Conservation (phyloP, 257 asterid species). For the Echites panduratus region DNA sequence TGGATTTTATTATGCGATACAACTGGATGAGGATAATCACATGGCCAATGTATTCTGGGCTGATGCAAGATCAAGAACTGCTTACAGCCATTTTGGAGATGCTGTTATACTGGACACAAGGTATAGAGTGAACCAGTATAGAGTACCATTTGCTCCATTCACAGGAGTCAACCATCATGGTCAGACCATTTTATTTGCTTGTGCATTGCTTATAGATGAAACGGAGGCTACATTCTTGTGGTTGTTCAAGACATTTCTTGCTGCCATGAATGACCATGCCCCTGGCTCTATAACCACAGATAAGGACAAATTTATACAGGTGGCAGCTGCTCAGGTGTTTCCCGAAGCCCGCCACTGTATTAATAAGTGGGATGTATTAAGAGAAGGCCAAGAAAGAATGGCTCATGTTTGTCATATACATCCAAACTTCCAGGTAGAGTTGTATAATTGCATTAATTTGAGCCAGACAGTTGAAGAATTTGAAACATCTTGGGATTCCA, state of each 20-base stretch:
- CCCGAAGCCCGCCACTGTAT: slow-evolving; percentile 65
- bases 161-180: slow-evolving; percentile 97
- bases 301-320: slow-evolving; percentile 51
- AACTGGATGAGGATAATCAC: slow-evolving; percentile 81
- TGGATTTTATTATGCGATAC: slow-evolving; percentile 90
- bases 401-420: slow-evolving; percentile 51
- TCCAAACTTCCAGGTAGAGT: slow-evolving; percentile 73
- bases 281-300: slow-evolving; percentile 75
- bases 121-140: slow-evolving; percentile 51
- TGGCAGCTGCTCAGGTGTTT: slow-evolving; percentile 64
- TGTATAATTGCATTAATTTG: slow-evolving; percentile 72
- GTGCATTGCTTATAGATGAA: slow-evolving; percentile 80
- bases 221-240: slow-evolving; percentile 79
- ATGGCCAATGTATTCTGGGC: slow-evolving; percentile 93
- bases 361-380: slow-evolving; percentile 69
- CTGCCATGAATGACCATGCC: slow-evolving; percentile 62
- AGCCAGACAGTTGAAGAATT: slow-evolving; percentile 84
- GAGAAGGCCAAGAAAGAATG: slow-evolving; percentile 80
- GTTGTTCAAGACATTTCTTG: slow-evolving; percentile 81
- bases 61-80: slow-evolving; percentile 83
- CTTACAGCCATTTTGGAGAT: slow-evolving; percentile 82
- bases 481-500: slow-evolving; percentile 63
- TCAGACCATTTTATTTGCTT: slow-evolving; percentile 73
- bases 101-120: slow-evolving; percentile 66
- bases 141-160: slow-evolving; percentile 79